Conservation (phyloP, 2,329 filamentous ascomycete genomes). For the Sporothrix variecibatus region DNA sequence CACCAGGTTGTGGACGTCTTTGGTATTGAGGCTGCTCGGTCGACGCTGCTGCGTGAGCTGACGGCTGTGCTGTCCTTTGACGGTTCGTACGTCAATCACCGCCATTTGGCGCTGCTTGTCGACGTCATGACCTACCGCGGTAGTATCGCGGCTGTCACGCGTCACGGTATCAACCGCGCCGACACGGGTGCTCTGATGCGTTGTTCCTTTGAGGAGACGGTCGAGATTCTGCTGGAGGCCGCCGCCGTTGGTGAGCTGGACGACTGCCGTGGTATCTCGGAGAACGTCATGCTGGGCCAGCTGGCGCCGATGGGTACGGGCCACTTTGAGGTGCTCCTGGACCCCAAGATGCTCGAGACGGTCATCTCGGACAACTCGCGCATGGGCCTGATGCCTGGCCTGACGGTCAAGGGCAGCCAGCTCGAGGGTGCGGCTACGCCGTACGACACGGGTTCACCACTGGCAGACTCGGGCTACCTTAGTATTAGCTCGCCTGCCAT, state of each 20-base stretch:
- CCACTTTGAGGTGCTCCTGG: slow-evolving; percentile 89
- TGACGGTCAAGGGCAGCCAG: slow-evolving; percentile 73
- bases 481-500: slow-evolving; percentile 64
- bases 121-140: slow-evolving; percentile 98
- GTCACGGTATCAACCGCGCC: slow-evolving; percentile 96
- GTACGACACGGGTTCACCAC: slow-evolving; percentile 84
- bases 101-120: slow-evolving; percentile 89
- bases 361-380: slow-evolving; percentile 90
- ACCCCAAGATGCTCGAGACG: slow-evolving; percentile 93
- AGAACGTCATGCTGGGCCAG: slow-evolving; percentile 98
- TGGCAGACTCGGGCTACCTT: slow-evolving; percentile 66
- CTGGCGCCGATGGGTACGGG: slow-evolving; percentile 96
- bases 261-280: slow-evolving; percentile 95
- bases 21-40: slow-evolving; percentile 91
- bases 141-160: slow-evolving; percentile 91
- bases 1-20: slow-evolving; percentile 94
- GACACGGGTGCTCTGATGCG: slow-evolving; percentile 98
- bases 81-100: slow-evolving; percentile 98
- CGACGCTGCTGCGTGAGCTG: slow-evolving; percentile 83
- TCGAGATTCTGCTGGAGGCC: slow-evolving; percentile 95
- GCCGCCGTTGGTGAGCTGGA: slow-evolving; percentile 93
- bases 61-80: slow-evolving; percentile 94
- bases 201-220: slow-evolving; percentile 98
- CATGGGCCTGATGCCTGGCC: slow-evolving; percentile 77
- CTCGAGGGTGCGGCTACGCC: slow-evolving; percentile 87